Conservation (phyloP, 371 early-diverging fungal species). For the Rhizopus delemar region DNA sequence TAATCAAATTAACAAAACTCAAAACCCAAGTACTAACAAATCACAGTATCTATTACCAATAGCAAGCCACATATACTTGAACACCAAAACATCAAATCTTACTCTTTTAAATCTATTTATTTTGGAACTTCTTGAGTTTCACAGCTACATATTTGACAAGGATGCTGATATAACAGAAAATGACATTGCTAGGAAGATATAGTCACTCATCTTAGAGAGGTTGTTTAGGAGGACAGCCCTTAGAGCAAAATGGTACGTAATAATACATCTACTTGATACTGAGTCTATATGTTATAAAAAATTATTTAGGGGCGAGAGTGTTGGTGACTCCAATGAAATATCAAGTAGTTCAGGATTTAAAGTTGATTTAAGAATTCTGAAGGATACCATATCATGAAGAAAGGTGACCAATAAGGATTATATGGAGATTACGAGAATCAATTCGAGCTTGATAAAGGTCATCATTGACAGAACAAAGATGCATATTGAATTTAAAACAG, state of each 20-base stretch:
- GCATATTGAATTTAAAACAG: background rate
- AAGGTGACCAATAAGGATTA: background rate
- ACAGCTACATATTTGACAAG: slow-evolving; percentile 6
- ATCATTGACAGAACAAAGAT: background rate
- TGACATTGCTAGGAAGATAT: background rate
- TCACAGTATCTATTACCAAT: slow-evolving; percentile 1
- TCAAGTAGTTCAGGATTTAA: slow-evolving; percentile 2
- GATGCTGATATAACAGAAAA: slow-evolving; percentile 7
- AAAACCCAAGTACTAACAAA: no score
- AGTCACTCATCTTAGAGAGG: slow-evolving; percentile 1
- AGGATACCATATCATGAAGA: background rate
- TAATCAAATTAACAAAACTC: no score
- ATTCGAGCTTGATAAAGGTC: background rate
- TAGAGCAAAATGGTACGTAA: slow-evolving; percentile 7
- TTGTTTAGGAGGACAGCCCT: slow-evolving; percentile 4
- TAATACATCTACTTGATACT: background rate
- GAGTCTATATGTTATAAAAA: background rate
- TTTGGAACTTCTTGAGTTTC: slow-evolving; percentile 4
- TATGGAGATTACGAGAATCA: background rate
- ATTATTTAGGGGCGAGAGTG: slow-evolving; percentile 1
- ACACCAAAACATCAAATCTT: background rate
- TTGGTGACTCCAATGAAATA: background rate
- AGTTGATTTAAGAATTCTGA: slow-evolving; percentile 1
- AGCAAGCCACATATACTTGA: background rate
- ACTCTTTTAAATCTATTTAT: slow-evolving; percentile 5